Conservation (phyloP, 495 filamentous ascomycete species). For the Cetradonia linearis region DNA sequence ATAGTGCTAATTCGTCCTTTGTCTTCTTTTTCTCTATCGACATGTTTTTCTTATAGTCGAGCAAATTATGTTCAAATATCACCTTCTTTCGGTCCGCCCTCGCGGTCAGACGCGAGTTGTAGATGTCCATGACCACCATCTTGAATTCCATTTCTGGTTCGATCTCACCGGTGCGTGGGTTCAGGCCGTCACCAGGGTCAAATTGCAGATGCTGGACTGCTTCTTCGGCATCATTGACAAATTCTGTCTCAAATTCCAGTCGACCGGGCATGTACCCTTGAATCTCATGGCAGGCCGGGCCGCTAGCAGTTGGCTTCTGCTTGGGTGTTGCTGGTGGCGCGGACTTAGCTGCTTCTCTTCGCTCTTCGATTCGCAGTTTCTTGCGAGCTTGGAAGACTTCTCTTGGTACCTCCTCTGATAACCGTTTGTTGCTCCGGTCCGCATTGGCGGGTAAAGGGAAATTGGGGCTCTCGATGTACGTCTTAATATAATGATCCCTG, state of each 20-base stretch:
- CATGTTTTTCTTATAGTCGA: slow-evolving; percentile 85
- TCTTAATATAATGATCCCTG: slow-evolving; percentile 79
- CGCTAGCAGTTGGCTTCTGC: slow-evolving; percentile 88
- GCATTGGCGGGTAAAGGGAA: slow-evolving; percentile 82
- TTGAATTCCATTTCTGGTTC: slow-evolving; percentile 96
- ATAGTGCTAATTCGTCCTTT: slow-evolving; percentile 83
- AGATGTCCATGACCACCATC: slow-evolving; percentile 96
- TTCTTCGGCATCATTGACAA: slow-evolving; percentile 95
- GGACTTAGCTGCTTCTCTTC: slow-evolving; percentile 78
- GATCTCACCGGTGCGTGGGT: slow-evolving; percentile 65
- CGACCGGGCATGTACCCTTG: slow-evolving; percentile 98
- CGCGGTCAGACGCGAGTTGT: slow-evolving; percentile 83
- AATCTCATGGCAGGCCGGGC: slow-evolving; percentile 93
- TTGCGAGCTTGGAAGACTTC: slow-evolving; percentile 91
- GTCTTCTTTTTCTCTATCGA: slow-evolving; percentile 86
- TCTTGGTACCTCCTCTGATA: slow-evolving; percentile 67
- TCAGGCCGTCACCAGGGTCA: slow-evolving; percentile 86
- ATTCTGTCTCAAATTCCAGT: slow-evolving; percentile 95
- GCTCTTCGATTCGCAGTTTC: slow-evolving; percentile 86
- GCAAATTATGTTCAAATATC: slow-evolving; percentile 85
- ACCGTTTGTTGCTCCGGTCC: slow-evolving; percentile 65
- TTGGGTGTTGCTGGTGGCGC: slow-evolving; percentile 78
- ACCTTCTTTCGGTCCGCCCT: slow-evolving; percentile 94
- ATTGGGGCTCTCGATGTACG: slow-evolving; percentile 67
- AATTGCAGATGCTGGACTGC: slow-evolving; percentile 98